These are phyloP conservation scores for Fusarium citri DNA, from an alignment of 2,329 filamentous ascomycete species.

Conservation along the genomic window DNA sequence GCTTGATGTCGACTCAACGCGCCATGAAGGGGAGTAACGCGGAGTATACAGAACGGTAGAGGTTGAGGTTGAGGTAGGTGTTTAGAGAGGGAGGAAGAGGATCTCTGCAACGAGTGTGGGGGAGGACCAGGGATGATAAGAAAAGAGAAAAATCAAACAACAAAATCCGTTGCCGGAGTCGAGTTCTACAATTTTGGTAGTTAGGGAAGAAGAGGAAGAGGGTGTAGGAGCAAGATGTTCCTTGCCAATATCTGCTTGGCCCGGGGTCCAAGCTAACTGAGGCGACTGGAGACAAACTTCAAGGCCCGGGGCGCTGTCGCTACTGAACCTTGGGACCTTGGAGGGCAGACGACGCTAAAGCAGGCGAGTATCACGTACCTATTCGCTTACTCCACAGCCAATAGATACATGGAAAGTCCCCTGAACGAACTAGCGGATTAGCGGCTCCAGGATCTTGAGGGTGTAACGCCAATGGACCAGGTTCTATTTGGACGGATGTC, in stretches of 20 bases:
- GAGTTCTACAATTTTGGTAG: conserved; percentile 38
- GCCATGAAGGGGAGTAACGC: conserved; percentile 39
- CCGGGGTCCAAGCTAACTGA: conserved; percentile 35
- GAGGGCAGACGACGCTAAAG: conserved; percentile 35
- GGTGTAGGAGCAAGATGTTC: conserved; percentile 33
- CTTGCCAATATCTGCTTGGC: conserved; percentile 15
- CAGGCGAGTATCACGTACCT: conserved; percentile 42
- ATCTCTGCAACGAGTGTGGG: conserved; percentile 29
- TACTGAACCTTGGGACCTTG: conserved; percentile 27
- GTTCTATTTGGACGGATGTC: conserved; percentile 32
- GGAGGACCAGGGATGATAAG: conserved; percentile 13
- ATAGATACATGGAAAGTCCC: conserved; percentile 33
- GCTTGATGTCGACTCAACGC: conserved; percentile 43
- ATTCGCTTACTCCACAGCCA: conserved; percentile 29
- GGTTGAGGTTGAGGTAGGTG: conserved; percentile 9
- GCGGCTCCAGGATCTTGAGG: conserved; percentile 40
- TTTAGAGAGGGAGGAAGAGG: conserved; percentile 30
- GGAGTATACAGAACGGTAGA: conserved; percentile 2
- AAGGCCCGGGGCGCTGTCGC: conserved; percentile 37
- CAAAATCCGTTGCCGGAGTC: conserved; percentile 40
- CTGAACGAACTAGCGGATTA: conserved; percentile 37
- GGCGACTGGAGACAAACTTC: conserved; percentile 15
- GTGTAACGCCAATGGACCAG: conserved; percentile 47
- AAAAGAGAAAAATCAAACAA: conserved; percentile 19
- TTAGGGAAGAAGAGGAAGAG: conserved; percentile 23